Evolutionary conservation across 257 asterid species (phyloP), one percentile per base, ranked within the genome.

Genomic region (Verbascum thapsus): DNA sequence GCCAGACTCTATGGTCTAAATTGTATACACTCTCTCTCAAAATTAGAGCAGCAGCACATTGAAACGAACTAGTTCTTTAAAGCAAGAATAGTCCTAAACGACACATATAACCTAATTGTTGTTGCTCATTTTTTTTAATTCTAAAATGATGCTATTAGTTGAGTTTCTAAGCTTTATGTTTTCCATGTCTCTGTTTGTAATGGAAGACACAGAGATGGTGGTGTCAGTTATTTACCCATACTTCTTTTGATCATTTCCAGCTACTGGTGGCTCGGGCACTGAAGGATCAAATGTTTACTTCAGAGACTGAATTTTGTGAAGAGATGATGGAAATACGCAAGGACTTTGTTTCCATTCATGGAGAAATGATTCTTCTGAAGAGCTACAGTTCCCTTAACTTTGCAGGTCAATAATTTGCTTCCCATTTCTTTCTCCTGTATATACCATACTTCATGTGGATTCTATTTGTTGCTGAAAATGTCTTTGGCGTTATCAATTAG

Each of bases 321-420:
- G 88, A 81, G 68, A 80, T 78, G 85, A 83, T 82, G 76, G 77
- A 68, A 57, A 82, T 90, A 69, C 90, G 92, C 23, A 84, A 70
- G 78, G 95, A 90, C 75, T 82, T 85, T 50, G 97, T 94, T 22
- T 64, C 84, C 52, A 90, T 90, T 59, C 99, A 90, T 45, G 97
- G 99, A 11, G 95, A 94, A 77, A 90, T 90, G 96, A 82, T 94
- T 70, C 96, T 94, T 65, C 88, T 94, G 3, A 82, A 90, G 72
- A 87, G 79, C 71, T 94, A 90, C 73, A 87, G 99, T 85, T 84
- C 95, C 68, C 83, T 94, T 39, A 94, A 94, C 79, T 84, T 90
- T 78, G 95, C 95, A 72, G 99, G 99, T 88, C 76, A 66, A 53
- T 9, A 43, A 50, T 17, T 71, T 44, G 12, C 53, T 61, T 69